Evolutionary conservation across 2,329 filamentous ascomycete genomes (phyloP).

Genomic region (Diaporthe vaccinii): DNA sequence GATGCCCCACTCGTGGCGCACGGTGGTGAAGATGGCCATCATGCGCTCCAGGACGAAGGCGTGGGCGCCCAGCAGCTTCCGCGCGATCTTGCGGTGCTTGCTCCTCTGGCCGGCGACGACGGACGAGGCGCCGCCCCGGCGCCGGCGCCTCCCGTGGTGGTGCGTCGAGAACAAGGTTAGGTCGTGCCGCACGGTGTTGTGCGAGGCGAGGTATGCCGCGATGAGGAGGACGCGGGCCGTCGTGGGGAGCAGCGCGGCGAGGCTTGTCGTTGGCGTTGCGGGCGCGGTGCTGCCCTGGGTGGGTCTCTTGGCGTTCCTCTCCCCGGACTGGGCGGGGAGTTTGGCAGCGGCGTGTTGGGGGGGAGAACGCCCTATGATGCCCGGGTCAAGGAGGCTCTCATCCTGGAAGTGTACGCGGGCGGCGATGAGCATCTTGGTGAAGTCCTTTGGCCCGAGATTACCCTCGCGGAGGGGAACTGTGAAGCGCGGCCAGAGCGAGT

Average conservation of each 20-base stretch:
- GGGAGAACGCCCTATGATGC: slow-evolving; percentile 61
- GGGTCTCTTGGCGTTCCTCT: not conserved
- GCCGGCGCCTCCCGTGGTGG: slow-evolving; percentile 63
- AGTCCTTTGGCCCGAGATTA: slow-evolving; percentile 83
- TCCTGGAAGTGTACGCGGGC: slow-evolving; percentile 79
- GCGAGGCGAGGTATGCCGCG: slow-evolving; percentile 84
- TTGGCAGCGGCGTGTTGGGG: slow-evolving; percentile 33
- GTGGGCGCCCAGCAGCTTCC: slow-evolving; percentile 82
- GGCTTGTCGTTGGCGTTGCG: slow-evolving; percentile 53
- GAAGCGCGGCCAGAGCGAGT: slow-evolving; percentile 87
- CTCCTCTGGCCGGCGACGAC: slow-evolving; percentile 51
- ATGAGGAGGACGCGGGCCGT: slow-evolving; percentile 81
- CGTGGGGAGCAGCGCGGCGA: slow-evolving; percentile 74
- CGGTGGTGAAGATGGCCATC: slow-evolving; percentile 81
- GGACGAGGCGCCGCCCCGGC: slow-evolving; percentile 63
- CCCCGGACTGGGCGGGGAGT: not conserved
- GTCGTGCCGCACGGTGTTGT: slow-evolving; percentile 83
- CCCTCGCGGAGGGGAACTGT: slow-evolving; percentile 81
- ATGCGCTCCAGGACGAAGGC: slow-evolving; percentile 84
- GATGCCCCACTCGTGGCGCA: slow-evolving; percentile 67
- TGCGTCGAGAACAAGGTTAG: slow-evolving; percentile 81
- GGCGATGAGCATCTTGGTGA: slow-evolving; percentile 83
- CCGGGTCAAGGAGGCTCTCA: slow-evolving; percentile 77
- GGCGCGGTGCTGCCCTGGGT: slow-evolving; percentile 27
- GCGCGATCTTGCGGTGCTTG: slow-evolving; percentile 79